phyloP scores from a whole-genome alignment of 2,329 filamentous ascomycete species.

The Ceratocystis cacaofunesta region DNA sequence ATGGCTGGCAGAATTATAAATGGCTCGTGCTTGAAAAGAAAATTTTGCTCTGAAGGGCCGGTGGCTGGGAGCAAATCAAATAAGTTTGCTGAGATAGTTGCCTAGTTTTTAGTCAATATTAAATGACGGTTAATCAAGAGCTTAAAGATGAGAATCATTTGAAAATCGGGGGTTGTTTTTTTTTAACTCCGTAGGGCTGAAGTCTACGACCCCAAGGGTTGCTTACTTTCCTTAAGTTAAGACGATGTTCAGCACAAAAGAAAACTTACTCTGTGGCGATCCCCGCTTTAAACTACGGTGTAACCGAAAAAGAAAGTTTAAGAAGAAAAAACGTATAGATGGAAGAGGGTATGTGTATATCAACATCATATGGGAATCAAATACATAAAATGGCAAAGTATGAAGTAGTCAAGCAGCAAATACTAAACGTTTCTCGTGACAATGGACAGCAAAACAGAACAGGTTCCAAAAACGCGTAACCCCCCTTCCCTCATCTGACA shows the following conservation, averaged over 20 bases:
- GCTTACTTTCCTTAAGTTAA: not conserved
- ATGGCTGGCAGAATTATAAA: not conserved
- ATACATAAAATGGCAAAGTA: not conserved
- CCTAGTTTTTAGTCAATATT: not conserved
- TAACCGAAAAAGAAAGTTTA: not conserved
- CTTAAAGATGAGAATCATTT: not conserved
- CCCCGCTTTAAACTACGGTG: constrained; percentile 1
- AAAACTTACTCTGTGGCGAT: not conserved
- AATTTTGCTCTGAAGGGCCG: not conserved
- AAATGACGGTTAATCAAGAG: not conserved
- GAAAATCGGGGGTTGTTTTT: not conserved
- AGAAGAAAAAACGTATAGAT: not conserved
- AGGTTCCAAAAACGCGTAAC: not conserved
- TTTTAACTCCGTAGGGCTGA: not conserved
- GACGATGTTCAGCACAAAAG: not conserved
- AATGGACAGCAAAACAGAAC: not conserved
- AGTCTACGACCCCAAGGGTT: not conserved
- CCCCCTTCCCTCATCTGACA: not conserved
- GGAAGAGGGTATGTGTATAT: not conserved
- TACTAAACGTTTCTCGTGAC: not conserved
- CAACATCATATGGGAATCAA: constrained; percentile 32
- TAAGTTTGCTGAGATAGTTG: not conserved
- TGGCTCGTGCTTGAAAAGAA: not conserved
- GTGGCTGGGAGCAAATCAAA: not conserved
- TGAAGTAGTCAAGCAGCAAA: not conserved